Base-by-base conservation (phyloP, 257 asterid species). In the Asclepias syriaca region DNA sequence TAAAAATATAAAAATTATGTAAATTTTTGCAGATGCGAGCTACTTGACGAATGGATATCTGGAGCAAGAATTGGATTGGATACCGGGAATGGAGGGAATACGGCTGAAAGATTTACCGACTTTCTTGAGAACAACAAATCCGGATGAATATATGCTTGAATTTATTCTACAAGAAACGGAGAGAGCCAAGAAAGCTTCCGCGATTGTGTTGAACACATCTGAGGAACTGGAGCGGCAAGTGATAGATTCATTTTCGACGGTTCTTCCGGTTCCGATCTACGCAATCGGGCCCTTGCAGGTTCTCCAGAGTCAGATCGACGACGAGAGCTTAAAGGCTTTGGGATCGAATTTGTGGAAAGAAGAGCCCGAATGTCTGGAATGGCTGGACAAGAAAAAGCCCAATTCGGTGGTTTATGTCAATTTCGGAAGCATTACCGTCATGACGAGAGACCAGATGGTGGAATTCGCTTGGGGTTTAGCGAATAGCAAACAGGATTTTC, bases 401-500 rank as follows among this genome's bases (percentile, higher is more conserved):
- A 74, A 77, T 12, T 82, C 82, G 2, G 82, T 82, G 18, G 78
- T 82, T 24, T 82, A 79, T 77, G 86, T 79, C 64, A 82, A 82
- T 27, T 82, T 76, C 0, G 86, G 86, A 39, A 82, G 84, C 66
- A 56, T 79, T 18, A 71, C 84, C 1, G 82, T 77, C 15, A 57
- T 82, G 84, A 54, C 77, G 1, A 5, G 37, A 4, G 70, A 67
- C 3, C 76, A 76, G 29, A 61, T 82, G 10, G 40, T 70, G 4
- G 86, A 82, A 21, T 82, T 79, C 61, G 86, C 82, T 0, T 79
- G 80, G 84, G 84, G 82, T 39, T 77, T 82, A 56, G 80, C 82
- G 0, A 77, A 82, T 16, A 74, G 75, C 58, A 77, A 66, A 19
- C 69, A 73, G 2, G 65, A 68, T 1, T 79, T 79, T 51, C 66